Percentiles rank a stretch among this genome's conserved stretches.
phyloP scores from a whole-genome alignment of 2,329 filamentous ascomycete species.

The Arthrobotrys megalospora region DNA sequence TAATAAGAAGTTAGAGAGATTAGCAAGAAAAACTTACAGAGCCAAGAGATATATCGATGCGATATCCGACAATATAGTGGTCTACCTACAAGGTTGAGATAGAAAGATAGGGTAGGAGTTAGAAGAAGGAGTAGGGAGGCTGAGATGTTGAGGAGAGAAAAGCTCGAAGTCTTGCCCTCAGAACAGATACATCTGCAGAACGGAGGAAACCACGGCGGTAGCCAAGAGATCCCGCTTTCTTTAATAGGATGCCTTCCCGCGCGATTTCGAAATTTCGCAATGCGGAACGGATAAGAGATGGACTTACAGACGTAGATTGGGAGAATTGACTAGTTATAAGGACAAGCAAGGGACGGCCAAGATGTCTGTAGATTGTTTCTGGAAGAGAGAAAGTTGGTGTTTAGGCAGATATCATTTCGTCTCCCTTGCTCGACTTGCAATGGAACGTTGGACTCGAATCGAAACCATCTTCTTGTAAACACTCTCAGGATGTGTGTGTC shows the following conservation, averaged over 20 bases:
- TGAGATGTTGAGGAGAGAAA: background rate
- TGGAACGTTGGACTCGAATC: background rate
- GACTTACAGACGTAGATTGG: conserved; percentile 5
- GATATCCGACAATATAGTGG: background rate
- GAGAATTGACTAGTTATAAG: conserved; percentile 11
- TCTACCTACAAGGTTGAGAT: background rate
- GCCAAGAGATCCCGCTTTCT: conserved; percentile 60
- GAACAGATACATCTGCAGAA: background rate
- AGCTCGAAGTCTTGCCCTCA: background rate
- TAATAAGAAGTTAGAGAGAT: conserved; percentile 10
- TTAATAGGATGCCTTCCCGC: conserved; percentile 46
- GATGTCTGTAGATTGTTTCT: conserved; percentile 42
- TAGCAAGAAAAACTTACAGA: conserved; percentile 6
- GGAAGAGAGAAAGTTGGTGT: conserved; percentile 38
- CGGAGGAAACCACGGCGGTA: conserved; percentile 14
- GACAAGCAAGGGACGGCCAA: conserved; percentile 36
- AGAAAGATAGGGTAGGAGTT: conserved; percentile 9
- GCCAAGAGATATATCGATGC: background rate
- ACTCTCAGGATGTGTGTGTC: conserved; percentile 21
- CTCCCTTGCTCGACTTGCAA: conserved; percentile 23
- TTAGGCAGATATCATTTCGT: conserved; percentile 42
- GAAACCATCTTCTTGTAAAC: background rate
- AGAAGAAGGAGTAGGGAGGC: conserved; percentile 11
- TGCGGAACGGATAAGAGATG: conserved; percentile 17
- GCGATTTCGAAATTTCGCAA: conserved; percentile 35